Conservation (phyloP, 495 filamentous ascomycete genomes). For the Coniosporium apollinis region DNA sequence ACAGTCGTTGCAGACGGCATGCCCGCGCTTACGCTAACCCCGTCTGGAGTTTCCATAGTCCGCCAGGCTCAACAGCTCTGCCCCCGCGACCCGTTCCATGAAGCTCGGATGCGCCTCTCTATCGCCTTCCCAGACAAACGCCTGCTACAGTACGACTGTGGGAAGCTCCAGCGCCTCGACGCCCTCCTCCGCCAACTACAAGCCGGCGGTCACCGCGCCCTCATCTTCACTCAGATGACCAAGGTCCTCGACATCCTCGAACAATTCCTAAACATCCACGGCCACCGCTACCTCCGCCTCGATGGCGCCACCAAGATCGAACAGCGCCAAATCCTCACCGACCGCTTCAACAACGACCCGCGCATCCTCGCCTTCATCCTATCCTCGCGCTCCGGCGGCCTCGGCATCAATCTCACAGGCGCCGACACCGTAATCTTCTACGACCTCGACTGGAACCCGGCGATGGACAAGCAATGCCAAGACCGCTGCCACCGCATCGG, state of each 20-base stretch:
- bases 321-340: slow-evolving; percentile 85
- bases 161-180: slow-evolving; percentile 86
- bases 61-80: slow-evolving; percentile 17
- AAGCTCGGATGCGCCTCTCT: slow-evolving; percentile 76
- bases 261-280: slow-evolving; percentile 95
- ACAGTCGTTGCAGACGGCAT: slow-evolving; percentile 69
- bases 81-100: slow-evolving; percentile 65
- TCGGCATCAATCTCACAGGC: slow-evolving; percentile 93
- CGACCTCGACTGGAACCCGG: slow-evolving; percentile 98
- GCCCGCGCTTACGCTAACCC: slow-evolving; percentile 26
- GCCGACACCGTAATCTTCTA: slow-evolving; percentile 99
- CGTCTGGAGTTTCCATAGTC: slow-evolving; percentile 9
- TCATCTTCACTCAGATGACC: slow-evolving; percentile 99
- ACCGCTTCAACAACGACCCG: slow-evolving; percentile 89
- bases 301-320: slow-evolving; percentile 92
- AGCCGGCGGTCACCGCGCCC: slow-evolving; percentile 73
- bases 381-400: slow-evolving; percentile 80
- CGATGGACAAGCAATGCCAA: slow-evolving; percentile 99
- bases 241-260: slow-evolving; percentile 96
- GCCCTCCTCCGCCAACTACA: slow-evolving; percentile 74
- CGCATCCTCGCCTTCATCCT: slow-evolving; percentile 91
- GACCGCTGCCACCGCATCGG: slow-evolving; percentile 96
- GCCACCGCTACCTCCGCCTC: slow-evolving; percentile 87
- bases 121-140: slow-evolving; percentile 96
- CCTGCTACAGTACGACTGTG: slow-evolving; percentile 92